These are phyloP conservation scores for Alternaria metachromatica DNA, from an alignment of 2,329 filamentous ascomycete genomes.

Conservation along the genomic window DNA sequence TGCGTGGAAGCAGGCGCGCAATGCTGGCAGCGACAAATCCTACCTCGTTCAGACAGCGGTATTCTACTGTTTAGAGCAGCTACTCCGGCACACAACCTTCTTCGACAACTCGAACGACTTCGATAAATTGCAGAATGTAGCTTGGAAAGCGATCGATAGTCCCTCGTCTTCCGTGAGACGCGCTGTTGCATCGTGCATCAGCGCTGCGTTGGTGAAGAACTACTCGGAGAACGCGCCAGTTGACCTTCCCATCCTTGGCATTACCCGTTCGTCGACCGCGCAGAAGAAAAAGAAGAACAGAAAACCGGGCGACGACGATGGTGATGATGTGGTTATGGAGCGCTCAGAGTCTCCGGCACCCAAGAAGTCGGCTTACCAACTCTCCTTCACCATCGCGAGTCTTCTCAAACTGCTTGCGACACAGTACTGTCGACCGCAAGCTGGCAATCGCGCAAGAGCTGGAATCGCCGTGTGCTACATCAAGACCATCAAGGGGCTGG, in stretches of 20 bases:
- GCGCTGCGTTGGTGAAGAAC: conserved; percentile 80
- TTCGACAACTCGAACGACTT: conserved; percentile 92
- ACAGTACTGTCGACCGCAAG: conserved; percentile 80
- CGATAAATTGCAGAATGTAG: conserved; percentile 79
- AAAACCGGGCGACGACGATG: conserved; percentile 67
- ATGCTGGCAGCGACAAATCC: conserved; percentile 81
- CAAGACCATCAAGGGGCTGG: conserved; percentile 77
- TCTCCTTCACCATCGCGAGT: conserved; percentile 78
- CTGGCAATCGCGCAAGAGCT: conserved; percentile 79
- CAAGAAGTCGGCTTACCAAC: conserved; percentile 71
- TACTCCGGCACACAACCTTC: conserved; percentile 75
- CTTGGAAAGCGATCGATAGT: conserved; percentile 89
- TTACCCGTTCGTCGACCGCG: conserved; percentile 63
- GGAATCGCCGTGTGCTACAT: conserved; percentile 89
- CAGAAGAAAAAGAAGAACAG: conserved; percentile 72
- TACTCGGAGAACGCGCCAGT: conserved; percentile 66
- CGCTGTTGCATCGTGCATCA: conserved; percentile 84
- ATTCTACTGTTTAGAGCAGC: conserved; percentile 77
- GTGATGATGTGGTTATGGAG: conserved; percentile 73
- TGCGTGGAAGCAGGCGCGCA: conserved; percentile 90
- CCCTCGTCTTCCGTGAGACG: conserved; percentile 76
- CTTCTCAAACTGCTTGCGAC: conserved; percentile 78
- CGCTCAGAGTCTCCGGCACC: conserved; percentile 77
- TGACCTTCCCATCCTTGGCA: conserved; percentile 48
- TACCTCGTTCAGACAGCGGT: conserved; percentile 78